Evolutionary conservation across 2,329 filamentous ascomycete genomes (phyloP).

Genomic region (Diatrype stigma): DNA sequence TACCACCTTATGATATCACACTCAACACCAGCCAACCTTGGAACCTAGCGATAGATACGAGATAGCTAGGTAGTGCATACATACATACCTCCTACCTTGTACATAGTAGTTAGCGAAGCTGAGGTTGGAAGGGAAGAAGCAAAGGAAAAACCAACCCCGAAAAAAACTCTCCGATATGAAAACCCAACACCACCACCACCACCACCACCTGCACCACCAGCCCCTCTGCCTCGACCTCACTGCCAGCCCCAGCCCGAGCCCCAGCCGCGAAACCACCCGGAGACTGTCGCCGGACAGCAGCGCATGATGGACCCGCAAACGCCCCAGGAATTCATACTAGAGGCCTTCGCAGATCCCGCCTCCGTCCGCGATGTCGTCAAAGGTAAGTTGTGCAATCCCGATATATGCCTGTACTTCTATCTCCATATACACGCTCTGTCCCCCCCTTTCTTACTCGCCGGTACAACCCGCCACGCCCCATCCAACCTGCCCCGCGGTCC

Average conservation of each 20-base stretch:
- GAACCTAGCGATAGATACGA: too few species aligned
- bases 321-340: constrained; percentile 85
- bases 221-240: too few species aligned
- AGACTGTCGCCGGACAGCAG: too few species aligned
- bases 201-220: too few species aligned
- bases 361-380: constrained; percentile 91
- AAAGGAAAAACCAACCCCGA: too few species aligned
- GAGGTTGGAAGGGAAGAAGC: too few species aligned
- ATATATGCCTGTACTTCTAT: not conserved
- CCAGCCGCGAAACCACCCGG: not conserved
- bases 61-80: too few species aligned
- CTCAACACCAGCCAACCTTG: not conserved
- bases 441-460: not conserved
- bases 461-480: not conserved
- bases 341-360: constrained; percentile 86
- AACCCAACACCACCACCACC: not conserved
- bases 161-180: too few species aligned
- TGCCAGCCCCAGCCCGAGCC: too few species aligned
- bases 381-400: constrained; percentile 59
- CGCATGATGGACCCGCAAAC: constrained; percentile 44
- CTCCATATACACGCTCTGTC: not conserved
- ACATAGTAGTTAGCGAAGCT: too few species aligned
- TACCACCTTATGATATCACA: not conserved
- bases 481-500: not conserved
- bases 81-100: too few species aligned